Percentiles rank a stretch among this genome's conserved stretches.
Evolutionary conservation across 2,329 filamentous ascomycete species (phyloP).

Genomic region (Phyllosticta paracitricarpa): DNA sequence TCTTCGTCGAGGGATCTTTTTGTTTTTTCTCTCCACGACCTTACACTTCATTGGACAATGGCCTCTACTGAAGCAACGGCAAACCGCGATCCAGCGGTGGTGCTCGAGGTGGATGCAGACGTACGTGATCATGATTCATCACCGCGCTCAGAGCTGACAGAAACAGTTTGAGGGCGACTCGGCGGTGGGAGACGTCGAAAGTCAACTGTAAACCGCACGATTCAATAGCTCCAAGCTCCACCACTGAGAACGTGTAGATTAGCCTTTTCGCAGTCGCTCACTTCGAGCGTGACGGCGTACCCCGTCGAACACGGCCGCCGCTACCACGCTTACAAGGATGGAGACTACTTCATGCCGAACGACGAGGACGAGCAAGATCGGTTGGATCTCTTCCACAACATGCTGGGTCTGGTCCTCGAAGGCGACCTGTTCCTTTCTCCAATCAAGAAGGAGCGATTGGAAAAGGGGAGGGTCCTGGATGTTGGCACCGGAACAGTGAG

Average conservation of each 20-base stretch:
- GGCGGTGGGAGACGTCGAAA: too few species aligned
- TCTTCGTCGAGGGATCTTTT: too few species aligned
- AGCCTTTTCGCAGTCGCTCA: background rate
- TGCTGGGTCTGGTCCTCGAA: slow-evolving; percentile 17
- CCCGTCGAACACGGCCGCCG: slow-evolving; percentile 19
- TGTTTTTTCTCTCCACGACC: too few species aligned
- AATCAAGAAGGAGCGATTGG: slow-evolving; percentile 4
- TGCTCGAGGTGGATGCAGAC: too few species aligned
- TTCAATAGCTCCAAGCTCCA: too few species aligned
- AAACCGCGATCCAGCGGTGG: too few species aligned
- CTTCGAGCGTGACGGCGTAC: slow-evolving; percentile 13
- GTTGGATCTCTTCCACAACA: slow-evolving; percentile 21
- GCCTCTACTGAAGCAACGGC: too few species aligned
- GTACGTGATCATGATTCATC: too few species aligned
- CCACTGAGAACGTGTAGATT: background rate
- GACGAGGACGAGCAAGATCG: slow-evolving; percentile 26
- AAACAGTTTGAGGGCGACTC: too few species aligned
- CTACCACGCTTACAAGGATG: slow-evolving; percentile 19
- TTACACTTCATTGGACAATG: too few species aligned
- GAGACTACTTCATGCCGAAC: slow-evolving; percentile 19
- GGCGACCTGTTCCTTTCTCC: slow-evolving; percentile 17
- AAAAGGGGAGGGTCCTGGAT: slow-evolving; percentile 14
- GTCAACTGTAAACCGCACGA: too few species aligned
- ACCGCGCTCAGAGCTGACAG: too few species aligned
- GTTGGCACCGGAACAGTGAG: slow-evolving; percentile 18